Evolutionary conservation across 345 rosid genomes (phyloP).

Genomic region (Corymbia maculata): DNA sequence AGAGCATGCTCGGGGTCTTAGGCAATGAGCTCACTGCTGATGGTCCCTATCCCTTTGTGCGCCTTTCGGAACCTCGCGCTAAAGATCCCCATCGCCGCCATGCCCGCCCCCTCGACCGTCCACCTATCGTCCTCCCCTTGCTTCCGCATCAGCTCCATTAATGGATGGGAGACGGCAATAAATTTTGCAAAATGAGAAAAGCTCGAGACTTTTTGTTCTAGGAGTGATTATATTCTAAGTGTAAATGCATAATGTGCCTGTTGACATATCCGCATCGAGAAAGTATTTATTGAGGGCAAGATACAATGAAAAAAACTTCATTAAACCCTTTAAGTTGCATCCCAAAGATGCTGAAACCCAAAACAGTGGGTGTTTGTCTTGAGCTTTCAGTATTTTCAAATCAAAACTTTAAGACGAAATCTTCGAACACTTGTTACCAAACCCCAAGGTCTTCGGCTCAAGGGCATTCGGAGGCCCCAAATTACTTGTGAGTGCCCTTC

Average conservation of each 20-base stretch:
- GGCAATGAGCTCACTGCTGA: neutral
- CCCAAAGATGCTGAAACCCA: no score
- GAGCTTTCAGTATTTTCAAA: no score
- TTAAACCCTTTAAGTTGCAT: no score
- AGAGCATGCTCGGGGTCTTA: no score
- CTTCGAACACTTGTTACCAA: no score
- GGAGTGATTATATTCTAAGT: neutral
- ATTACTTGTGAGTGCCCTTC: no score
- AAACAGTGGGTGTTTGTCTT: no score
- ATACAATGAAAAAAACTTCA: no score
- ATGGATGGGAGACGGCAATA: neutral
- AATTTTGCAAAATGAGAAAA: neutral
- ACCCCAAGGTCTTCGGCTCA: no score
- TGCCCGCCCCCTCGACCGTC: accelerated
- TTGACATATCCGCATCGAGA: neutral
- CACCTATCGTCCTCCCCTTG: neutral
- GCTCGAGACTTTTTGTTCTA: neutral
- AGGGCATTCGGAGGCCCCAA: no score
- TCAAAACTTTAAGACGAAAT: no score
- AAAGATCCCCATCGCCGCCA: neutral
- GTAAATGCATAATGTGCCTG: neutral
- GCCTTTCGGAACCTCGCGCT: neutral
- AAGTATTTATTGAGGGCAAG: neutral
- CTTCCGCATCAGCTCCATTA: no score
- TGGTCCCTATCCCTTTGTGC: neutral